Conservation (phyloP, 1,139 yeast species). For the Debaryomyces nepalensis region DNA sequence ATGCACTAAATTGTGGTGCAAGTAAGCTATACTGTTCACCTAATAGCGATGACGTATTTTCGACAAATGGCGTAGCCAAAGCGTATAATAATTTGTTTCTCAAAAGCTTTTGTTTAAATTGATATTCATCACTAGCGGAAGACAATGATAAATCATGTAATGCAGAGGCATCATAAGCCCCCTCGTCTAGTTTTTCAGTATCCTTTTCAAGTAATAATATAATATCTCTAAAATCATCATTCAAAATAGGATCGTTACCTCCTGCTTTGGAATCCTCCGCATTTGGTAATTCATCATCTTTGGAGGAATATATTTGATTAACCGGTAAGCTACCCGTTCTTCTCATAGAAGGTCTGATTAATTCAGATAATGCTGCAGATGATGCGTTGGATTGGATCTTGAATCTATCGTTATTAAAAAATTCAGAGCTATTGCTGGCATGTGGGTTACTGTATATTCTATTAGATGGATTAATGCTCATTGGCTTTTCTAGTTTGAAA, state of each 20-base stretch:
- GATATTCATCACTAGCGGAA: constrained; percentile 30
- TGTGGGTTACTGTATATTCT: constrained; percentile 11
- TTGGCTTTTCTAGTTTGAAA: background rate
- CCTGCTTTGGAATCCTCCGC: constrained; percentile 1
- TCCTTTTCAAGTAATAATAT: constrained; percentile 48
- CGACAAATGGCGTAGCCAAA: constrained; percentile 76
- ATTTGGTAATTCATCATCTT: constrained; percentile 10
- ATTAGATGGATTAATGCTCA: background rate
- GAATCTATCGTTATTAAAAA: constrained; percentile 19
- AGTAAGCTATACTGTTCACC: constrained; percentile 16
- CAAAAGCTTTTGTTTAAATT: constrained; percentile 44
- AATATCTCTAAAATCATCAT: constrained; percentile 49
- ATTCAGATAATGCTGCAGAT: constrained; percentile 65
- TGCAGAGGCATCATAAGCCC: constrained; percentile 53
- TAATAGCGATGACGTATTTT: constrained; percentile 50
- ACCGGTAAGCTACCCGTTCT: constrained; percentile 46
- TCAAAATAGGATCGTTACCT: constrained; percentile 7
- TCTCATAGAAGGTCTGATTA: constrained; percentile 48
- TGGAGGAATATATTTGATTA: constrained; percentile 25
- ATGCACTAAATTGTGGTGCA: constrained; percentile 26
- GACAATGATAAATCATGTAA: constrained; percentile 61
- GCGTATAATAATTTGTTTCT: constrained; percentile 64
- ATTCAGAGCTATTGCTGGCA: constrained; percentile 32
- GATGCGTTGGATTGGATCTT: constrained; percentile 55
- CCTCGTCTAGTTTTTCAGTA: constrained; percentile 30